phyloP scores from a whole-genome alignment of 179 eudicot genomes.

The Camellia oleifera region DNA sequence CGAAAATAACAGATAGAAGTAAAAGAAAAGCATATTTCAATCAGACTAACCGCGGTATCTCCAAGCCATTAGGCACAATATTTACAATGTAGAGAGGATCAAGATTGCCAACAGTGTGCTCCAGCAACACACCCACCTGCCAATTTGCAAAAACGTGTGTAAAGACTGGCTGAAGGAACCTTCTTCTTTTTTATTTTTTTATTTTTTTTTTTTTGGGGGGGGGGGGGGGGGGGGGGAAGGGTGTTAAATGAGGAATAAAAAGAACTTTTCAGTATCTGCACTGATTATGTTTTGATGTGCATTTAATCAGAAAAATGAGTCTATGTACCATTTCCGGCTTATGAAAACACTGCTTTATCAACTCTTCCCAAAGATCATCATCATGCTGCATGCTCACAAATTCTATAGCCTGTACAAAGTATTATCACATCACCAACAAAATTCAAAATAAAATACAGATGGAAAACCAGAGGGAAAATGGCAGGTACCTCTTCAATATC shows the following conservation, averaged over 20 bases:
- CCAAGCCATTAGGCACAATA: conserved; percentile 90
- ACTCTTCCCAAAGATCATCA: conserved; percentile 96
- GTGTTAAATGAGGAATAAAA: no score
- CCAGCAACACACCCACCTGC: conserved; percentile 94
- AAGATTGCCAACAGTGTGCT: conserved; percentile 96
- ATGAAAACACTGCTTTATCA: conserved; percentile 75
- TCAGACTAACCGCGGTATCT: conserved; percentile 85
- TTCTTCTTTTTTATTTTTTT: not conserved
- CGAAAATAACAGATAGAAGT: not conserved
- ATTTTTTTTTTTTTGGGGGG: no score
- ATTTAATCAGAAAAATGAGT: conserved; percentile 14
- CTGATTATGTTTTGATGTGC: not conserved
- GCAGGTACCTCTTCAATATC: conserved; percentile 81
- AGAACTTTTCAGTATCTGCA: not conserved
- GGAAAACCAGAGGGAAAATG: not conserved
- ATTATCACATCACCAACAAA: conserved; percentile 13
- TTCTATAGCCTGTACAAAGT: conserved; percentile 80
- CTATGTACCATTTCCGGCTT: conserved; percentile 90
- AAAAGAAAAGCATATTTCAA: not conserved
- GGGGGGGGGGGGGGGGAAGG: no score
- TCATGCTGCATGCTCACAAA: conserved; percentile 94
- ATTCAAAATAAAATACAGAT: conserved; percentile 15
- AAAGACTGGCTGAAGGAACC: not conserved
- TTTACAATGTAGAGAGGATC: conserved; percentile 96
- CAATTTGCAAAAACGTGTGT: conserved; percentile 17